Percentiles rank a stretch among this genome's conserved stretches.
These are phyloP conservation scores for Pyronema domesticum DNA, from an alignment of 495 filamentous ascomycete species.

Conservation along the genomic window DNA sequence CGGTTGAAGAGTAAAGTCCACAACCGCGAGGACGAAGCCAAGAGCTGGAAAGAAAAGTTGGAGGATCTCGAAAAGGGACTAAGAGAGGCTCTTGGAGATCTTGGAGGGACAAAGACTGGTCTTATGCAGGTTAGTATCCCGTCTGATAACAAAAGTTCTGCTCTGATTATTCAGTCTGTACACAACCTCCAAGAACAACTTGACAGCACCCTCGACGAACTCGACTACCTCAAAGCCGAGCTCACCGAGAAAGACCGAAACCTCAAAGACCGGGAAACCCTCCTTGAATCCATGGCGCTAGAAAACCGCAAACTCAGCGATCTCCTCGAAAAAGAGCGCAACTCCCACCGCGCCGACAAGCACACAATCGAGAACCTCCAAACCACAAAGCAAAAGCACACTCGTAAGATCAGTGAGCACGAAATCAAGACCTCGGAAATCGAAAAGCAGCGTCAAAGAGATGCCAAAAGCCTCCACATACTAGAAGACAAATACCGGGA, in stretches of 20 bases:
- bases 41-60: conserved; percentile 73
- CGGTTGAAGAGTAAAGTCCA: conserved; percentile 64
- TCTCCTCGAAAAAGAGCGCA: conserved; percentile 77
- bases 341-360: conserved; percentile 65
- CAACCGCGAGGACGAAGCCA: conserved; percentile 68
- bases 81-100: conserved; percentile 63
- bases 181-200: conserved; percentile 74
- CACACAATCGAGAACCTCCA: conserved; percentile 72
- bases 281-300: conserved; percentile 65
- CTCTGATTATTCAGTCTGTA: conserved; percentile 39
- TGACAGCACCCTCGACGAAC: conserved; percentile 60
- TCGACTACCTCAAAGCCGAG: conserved; percentile 56
- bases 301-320: conserved; percentile 73
- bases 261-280: conserved; percentile 72
- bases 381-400: conserved; percentile 67
- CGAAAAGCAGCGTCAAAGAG: conserved; percentile 51
- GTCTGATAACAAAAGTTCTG: not conserved
- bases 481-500: conserved; percentile 69
- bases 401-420: conserved; percentile 61
- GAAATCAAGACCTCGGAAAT: conserved; percentile 71
- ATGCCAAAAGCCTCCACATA: conserved; percentile 51
- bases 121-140: conserved; percentile 47
- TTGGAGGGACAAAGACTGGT: conserved; percentile 70
- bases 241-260: conserved; percentile 74
- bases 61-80: conserved; percentile 78